Conservation (phyloP, 371 early-diverging fungal genomes). For the Mucor circinelloides region DNA sequence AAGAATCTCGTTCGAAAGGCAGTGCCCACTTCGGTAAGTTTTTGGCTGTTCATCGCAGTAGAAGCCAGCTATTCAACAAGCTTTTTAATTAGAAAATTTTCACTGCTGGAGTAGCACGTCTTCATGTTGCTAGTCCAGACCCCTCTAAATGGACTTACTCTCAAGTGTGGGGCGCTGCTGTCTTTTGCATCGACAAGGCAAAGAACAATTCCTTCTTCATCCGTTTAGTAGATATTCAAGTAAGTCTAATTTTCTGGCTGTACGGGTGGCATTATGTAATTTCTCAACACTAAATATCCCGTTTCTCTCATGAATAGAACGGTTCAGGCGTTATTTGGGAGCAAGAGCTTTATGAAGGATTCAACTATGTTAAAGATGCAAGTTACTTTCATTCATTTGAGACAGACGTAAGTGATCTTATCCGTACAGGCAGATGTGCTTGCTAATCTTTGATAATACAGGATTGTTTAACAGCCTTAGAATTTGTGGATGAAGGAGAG, state of each 20-base stretch:
- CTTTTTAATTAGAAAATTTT: constrained; percentile 68
- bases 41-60: background rate
- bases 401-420: constrained; percentile 68
- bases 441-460: constrained; percentile 18
- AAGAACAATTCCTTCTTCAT: constrained; percentile 69
- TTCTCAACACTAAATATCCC: background rate
- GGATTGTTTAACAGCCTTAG: constrained; percentile 78
- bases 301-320: constrained; percentile 28
- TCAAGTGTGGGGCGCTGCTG: constrained; percentile 77
- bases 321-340: constrained; percentile 76
- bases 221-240: constrained; percentile 77
- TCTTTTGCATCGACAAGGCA: constrained; percentile 64
- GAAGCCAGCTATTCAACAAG: background rate
- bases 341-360: constrained; percentile 76
- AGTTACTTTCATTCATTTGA: constrained; percentile 87
- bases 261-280: background rate
- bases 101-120: constrained; percentile 79
- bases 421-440: too few relatives aligned
- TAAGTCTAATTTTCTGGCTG: constrained; percentile 26
- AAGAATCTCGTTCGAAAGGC: constrained; percentile 45
- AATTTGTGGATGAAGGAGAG: constrained; percentile 87
- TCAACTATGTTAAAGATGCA: constrained; percentile 72
- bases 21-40: constrained; percentile 42
- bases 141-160: constrained; percentile 74
- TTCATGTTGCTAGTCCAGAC: constrained; percentile 81